phyloP scores from a whole-genome alignment of 169 alveolate genomes.

The Cryptosporidium felis region DNA sequence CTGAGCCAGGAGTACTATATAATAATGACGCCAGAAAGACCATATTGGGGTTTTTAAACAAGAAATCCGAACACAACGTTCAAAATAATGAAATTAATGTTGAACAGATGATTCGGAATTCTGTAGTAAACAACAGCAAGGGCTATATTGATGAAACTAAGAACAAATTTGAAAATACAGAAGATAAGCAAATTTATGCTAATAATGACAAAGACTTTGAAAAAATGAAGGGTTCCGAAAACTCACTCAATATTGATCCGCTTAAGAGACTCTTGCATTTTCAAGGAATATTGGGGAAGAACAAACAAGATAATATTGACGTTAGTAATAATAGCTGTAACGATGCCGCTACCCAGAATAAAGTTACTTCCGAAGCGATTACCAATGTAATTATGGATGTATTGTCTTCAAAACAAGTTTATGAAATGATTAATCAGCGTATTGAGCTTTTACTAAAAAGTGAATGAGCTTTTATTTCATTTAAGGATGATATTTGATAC shows the following conservation, averaged over 20 bases:
- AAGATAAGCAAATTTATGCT: background rate
- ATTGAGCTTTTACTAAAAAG: conserved; percentile 19
- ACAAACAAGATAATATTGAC: background rate
- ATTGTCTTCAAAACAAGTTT: conserved; percentile 50
- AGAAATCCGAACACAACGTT: background rate
- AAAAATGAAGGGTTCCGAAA: background rate
- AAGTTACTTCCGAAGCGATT: conserved; percentile 47
- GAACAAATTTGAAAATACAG: background rate
- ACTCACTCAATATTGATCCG: background rate
- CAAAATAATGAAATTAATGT: background rate
- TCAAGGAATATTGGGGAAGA: conserved; percentile 40
- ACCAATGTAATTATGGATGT: conserved; percentile 41
- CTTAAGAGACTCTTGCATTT: conserved; percentile 37
- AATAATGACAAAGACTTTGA: background rate
- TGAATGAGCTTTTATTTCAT: background rate
- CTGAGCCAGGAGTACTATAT: conserved; percentile 10
- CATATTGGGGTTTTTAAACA: conserved; percentile 36
- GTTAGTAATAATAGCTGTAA: background rate
- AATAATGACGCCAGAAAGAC: conserved; percentile 54
- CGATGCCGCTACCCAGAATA: background rate
- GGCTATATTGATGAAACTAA: background rate
- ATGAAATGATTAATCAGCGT: conserved; percentile 57
- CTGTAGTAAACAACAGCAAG: background rate
- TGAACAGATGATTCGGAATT: conserved; percentile 3
- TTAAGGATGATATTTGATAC: background rate